A percentile compares a stretch with the other conserved stretches of the same genome.
Evolutionary conservation across 441 rosid genomes (phyloP).

Genomic region (Kokia cookei): DNA sequence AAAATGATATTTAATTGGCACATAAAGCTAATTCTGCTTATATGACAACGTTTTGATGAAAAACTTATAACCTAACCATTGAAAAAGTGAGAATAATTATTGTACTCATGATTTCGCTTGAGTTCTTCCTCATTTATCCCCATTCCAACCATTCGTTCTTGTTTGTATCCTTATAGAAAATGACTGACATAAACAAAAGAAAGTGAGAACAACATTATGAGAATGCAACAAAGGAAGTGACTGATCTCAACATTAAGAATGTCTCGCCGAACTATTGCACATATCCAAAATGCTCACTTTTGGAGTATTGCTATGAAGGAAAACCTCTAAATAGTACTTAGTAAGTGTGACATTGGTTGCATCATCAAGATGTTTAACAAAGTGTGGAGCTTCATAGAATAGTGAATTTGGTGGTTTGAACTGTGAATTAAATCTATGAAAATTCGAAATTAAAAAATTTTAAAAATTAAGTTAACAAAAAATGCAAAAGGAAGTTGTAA

Average conservation of each 20-base stretch:
- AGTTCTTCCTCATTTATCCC: slow-evolving; percentile 93
- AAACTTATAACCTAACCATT: not conserved
- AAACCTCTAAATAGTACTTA: slow-evolving; percentile 62
- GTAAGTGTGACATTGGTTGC: slow-evolving; percentile 78
- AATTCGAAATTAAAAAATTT: not conserved
- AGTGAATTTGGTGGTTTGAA: slow-evolving; percentile 61
- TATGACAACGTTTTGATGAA: not conserved
- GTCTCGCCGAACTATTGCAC: slow-evolving; percentile 94
- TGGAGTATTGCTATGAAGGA: slow-evolving; percentile 71
- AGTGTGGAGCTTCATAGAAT: slow-evolving; percentile 77
- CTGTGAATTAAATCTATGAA: not conserved
- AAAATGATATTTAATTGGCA: too few relatives aligned
- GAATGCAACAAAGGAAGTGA: not conserved
- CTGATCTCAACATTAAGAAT: slow-evolving; percentile 2
- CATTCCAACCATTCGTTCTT: slow-evolving; percentile 68
- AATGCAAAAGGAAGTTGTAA: too few relatives aligned
- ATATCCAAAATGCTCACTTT: slow-evolving; percentile 79
- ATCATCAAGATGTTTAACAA: slow-evolving; percentile 86
- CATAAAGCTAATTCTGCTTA: too few relatives aligned
- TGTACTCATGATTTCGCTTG: slow-evolving; percentile 51
- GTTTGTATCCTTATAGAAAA: slow-evolving; percentile 80
- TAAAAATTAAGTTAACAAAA: too few relatives aligned
- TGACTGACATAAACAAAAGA: slow-evolving; percentile 68
- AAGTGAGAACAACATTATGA: slow-evolving; percentile 2
- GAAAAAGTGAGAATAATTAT: not conserved